Percentiles rank a stretch among this genome's conserved stretches.
phyloP scores from a whole-genome alignment of 2,329 filamentous ascomycete species.

The Fusarium vanettenii region DNA sequence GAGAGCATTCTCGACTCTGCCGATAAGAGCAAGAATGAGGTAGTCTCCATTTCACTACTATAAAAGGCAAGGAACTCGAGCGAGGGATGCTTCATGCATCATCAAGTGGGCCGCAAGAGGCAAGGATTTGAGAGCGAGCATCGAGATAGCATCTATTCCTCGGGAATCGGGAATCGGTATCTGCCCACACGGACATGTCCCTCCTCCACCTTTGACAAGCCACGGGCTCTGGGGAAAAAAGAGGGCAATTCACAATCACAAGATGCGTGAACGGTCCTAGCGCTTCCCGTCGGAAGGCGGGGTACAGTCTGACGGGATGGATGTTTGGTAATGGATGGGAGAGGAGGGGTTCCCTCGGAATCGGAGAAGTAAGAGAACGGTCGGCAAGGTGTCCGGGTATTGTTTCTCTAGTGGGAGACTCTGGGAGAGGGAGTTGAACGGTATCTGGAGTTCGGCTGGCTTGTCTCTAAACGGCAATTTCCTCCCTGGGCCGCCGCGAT shows the following conservation, averaged over 20 bases:
- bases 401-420: slow-evolving; percentile 11
- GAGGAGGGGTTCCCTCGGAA: slow-evolving; percentile 17
- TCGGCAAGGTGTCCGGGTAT: slow-evolving; percentile 38
- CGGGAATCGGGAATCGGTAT: slow-evolving; percentile 34
- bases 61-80: background rate
- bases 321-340: slow-evolving; percentile 4
- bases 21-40: background rate
- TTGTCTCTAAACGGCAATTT: slow-evolving; percentile 40
- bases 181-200: background rate
- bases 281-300: slow-evolving; percentile 7
- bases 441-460: slow-evolving; percentile 9
- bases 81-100: background rate
- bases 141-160: slow-evolving; percentile 9
- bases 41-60: background rate
- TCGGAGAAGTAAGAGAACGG: slow-evolving; percentile 1
- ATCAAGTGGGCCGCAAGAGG: slow-evolving; percentile 8
- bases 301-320: background rate
- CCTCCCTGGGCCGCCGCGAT: slow-evolving; percentile 18
- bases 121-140: slow-evolving; percentile 15
- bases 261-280: background rate
- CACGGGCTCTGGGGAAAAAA: background rate
- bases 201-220: background rate
- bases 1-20: background rate
- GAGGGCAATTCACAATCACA: background rate
- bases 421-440: background rate